Evolutionary conservation across 768 basidiomycete genomes (phyloP).

Genomic region (Xerocomellus amylosporus): DNA sequence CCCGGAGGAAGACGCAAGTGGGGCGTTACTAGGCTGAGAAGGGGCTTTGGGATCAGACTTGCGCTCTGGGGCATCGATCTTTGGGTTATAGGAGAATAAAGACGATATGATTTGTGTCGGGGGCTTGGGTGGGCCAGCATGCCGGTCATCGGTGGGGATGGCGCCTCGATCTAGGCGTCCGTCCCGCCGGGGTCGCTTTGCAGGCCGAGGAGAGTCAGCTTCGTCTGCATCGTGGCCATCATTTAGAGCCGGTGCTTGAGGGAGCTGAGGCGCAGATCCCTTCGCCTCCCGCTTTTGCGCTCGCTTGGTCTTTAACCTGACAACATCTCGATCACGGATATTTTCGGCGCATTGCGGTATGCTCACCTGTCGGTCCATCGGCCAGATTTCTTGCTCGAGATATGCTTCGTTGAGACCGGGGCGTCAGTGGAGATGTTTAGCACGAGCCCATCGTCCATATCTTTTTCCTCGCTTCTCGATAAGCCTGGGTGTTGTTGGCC

Average conservation of each 20-base stretch:
- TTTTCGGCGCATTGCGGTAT: not conserved
- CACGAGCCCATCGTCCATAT: constrained; percentile 72
- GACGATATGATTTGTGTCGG: constrained; percentile 78
- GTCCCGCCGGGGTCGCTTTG: constrained; percentile 45
- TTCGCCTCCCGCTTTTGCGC: constrained; percentile 57
- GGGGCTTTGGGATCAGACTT: constrained; percentile 23
- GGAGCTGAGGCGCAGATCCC: constrained; percentile 25
- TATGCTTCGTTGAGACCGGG: constrained; percentile 27
- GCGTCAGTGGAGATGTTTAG: constrained; percentile 61
- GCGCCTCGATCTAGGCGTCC: constrained; percentile 21
- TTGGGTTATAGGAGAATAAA: constrained; percentile 82
- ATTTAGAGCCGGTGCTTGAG: constrained; percentile 11
- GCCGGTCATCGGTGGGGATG: constrained; percentile 12
- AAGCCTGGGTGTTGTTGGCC: not conserved
- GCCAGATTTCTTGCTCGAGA: constrained; percentile 50
- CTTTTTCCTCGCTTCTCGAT: not conserved
- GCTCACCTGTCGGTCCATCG: constrained; percentile 77
- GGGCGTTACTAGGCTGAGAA: constrained; percentile 76
- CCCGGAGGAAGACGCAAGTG: constrained; percentile 67
- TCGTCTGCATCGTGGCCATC: constrained; percentile 16
- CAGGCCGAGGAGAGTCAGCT: constrained; percentile 34
- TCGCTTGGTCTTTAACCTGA: constrained; percentile 74
- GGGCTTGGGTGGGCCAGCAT: constrained; percentile 28
- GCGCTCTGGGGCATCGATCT: constrained; percentile 45
- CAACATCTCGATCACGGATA: not conserved